These are phyloP conservation scores for Wickerhamomyces ciferrii DNA, from an alignment of 805 yeast species.

Conservation along the genomic window DNA sequence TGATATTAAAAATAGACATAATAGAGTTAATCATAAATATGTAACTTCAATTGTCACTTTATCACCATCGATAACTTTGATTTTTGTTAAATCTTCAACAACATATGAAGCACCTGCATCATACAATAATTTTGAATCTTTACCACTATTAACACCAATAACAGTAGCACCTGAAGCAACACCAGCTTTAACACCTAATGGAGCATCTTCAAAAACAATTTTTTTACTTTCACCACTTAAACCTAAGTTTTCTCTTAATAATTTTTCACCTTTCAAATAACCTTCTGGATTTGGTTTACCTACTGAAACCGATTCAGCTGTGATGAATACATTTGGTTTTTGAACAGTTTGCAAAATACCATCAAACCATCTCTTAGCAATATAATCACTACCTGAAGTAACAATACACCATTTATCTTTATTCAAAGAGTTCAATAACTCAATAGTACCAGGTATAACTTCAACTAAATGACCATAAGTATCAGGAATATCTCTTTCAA, in stretches of 20 bases:
- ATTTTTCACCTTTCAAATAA: constrained; percentile 38
- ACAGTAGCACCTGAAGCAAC: constrained; percentile 79
- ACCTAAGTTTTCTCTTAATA: constrained; percentile 39
- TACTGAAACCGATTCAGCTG: constrained; percentile 73
- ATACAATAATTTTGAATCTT: constrained; percentile 43
- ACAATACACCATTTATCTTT: constrained; percentile 73
- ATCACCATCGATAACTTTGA: constrained; percentile 20
- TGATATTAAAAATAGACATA: too few species aligned
- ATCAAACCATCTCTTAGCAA: constrained; percentile 77
- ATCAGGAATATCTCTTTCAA: constrained; percentile 54
- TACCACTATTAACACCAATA: constrained; percentile 81
- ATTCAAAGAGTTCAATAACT: constrained; percentile 51
- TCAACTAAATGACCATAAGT: constrained; percentile 68
- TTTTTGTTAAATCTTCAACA: constrained; percentile 55
- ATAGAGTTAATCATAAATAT: constrained; percentile 2
- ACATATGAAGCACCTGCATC: constrained; percentile 79
- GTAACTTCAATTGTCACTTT: constrained; percentile 18
- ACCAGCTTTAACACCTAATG: constrained; percentile 86
- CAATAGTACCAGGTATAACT: constrained; percentile 73
- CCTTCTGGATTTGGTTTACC: constrained; percentile 92
- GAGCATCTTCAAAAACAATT: constrained; percentile 85
- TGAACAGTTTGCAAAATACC: constrained; percentile 45
- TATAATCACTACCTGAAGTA: constrained; percentile 72
- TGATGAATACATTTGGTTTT: constrained; percentile 71
- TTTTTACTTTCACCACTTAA: constrained; percentile 32